Conservation (phyloP, 2,329 filamentous ascomycete genomes). For the Fusarium robinianum region DNA sequence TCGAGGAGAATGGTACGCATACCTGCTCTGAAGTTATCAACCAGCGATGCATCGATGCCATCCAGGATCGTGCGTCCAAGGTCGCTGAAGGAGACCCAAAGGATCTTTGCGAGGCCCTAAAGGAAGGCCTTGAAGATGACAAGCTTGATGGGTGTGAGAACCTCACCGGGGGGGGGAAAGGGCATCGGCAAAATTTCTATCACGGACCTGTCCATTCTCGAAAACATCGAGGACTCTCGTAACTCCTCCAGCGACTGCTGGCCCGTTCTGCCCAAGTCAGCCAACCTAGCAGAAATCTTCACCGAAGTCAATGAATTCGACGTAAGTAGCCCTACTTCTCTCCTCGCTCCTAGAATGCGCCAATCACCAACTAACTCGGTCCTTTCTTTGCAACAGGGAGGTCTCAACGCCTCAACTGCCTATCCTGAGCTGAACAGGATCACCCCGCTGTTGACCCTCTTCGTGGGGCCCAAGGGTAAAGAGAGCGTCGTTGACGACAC, state of each 20-base stretch:
- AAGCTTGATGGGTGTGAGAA: neutral
- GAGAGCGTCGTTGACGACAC: neutral
- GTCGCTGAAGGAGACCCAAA: neutral
- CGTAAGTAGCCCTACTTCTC: neutral
- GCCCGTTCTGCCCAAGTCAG: constrained; percentile 3
- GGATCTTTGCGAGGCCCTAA: neutral
- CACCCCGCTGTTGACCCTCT: neutral
- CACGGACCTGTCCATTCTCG: neutral
- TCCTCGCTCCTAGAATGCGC: neutral
- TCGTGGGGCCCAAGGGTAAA: neutral
- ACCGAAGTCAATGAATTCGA: neutral
- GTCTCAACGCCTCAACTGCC: neutral
- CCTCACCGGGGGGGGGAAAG: neutral
- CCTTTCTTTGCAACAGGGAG: neutral
- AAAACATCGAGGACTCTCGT: neutral
- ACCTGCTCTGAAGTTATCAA: constrained; percentile 1
- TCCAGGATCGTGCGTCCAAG: neutral
- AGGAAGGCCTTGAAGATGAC: neutral
- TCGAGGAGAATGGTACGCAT: neutral
- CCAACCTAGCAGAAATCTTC: constrained; percentile 1
- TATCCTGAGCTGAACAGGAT: constrained; percentile 2
- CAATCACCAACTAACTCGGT: neutral
- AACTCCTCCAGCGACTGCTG: constrained; percentile 4
- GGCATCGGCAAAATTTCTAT: neutral
- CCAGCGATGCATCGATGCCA: constrained; percentile 1